Evolutionary conservation across 148 eudicot genomes (phyloP).

Genomic region (Cornus florida): DNA sequence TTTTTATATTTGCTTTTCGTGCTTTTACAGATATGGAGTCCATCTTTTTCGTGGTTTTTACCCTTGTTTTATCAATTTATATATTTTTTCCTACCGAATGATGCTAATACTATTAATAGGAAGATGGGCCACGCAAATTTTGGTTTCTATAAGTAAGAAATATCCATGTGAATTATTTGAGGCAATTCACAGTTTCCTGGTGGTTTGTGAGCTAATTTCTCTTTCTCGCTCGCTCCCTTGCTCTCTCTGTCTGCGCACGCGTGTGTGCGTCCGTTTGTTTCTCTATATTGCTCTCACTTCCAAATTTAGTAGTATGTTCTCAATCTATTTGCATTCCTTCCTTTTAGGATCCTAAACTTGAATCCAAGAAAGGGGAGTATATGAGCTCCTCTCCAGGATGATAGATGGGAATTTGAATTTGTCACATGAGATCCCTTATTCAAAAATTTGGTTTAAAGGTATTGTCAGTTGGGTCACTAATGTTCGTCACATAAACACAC

Average conservation of each 20-base stretch:
- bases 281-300: neutral
- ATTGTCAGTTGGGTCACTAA: conserved; percentile 14
- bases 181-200: conserved; percentile 63
- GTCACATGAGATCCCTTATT: conserved; percentile 49
- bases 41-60: conserved; percentile 2
- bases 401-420: conserved; percentile 54
- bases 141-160: conserved; percentile 45
- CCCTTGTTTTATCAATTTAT: neutral
- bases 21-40: neutral
- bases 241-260: neutral
- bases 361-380: conserved; percentile 50
- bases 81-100: neutral
- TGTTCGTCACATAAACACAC: neutral
- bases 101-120: conserved; percentile 29
- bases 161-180: conserved; percentile 66
- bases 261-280: too few relatives aligned
- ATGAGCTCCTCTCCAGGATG: conserved; percentile 60
- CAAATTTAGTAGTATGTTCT: neutral
- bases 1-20: neutral
- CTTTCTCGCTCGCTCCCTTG: neutral
- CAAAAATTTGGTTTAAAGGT: conserved; percentile 84
- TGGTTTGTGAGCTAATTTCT: conserved; percentile 33
- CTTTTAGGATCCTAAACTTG: conserved; percentile 48
- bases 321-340: neutral
- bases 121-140: conserved; percentile 52